A percentile compares a stretch with the other conserved stretches of the same genome.
phyloP scores from a whole-genome alignment of 306 rosid species.

The Vigna angularis region DNA sequence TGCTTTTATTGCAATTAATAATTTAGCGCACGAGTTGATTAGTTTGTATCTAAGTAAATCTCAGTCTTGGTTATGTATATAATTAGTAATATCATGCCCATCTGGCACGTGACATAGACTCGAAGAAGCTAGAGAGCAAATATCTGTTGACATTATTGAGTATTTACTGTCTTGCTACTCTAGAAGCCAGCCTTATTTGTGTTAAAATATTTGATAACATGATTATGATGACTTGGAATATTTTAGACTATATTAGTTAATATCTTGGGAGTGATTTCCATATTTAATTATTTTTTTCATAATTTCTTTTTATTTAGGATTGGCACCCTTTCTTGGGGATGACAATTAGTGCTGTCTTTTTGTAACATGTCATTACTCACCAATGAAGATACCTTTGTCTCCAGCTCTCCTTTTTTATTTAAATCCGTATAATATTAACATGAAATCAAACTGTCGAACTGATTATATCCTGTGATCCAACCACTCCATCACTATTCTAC shows the following conservation, averaged over 20 bases:
- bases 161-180: neutral
- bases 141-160: constrained; percentile 10
- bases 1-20: constrained; percentile 22
- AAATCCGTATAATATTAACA: neutral
- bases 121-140: constrained; percentile 18
- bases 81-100: constrained; percentile 1
- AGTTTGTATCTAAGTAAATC: constrained; percentile 6
- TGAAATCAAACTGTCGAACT: neutral
- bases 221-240: neutral
- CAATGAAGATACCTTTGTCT: constrained; percentile 2
- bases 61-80: constrained; percentile 19
- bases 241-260: constrained; percentile 14
- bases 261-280: neutral
- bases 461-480: neutral
- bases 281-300: neutral
- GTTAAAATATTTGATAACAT: constrained; percentile 5
- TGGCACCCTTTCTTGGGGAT: neutral
- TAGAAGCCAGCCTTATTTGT: constrained; percentile 7
- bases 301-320: constrained; percentile 16
- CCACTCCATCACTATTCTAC: neutral
- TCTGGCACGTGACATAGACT: constrained; percentile 19
- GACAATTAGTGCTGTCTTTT: neutral
- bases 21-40: constrained; percentile 14
- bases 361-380: neutral
- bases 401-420: neutral